Conservation (phyloP, 345 rosid genomes). For the Carallia brachiata region DNA sequence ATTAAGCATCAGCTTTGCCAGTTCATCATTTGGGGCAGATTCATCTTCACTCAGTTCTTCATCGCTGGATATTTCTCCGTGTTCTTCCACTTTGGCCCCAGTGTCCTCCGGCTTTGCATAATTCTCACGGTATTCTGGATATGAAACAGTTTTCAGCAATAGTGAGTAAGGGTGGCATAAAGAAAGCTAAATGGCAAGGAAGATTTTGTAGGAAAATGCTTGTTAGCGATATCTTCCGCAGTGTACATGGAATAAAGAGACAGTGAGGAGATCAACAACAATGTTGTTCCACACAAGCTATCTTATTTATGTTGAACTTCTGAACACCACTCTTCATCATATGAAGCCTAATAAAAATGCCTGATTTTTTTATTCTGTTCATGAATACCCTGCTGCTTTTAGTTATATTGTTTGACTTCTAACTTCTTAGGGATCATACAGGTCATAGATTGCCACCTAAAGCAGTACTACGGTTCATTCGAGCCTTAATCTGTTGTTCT, state of each 20-base stretch:
- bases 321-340: neutral
- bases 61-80: conserved; percentile 73
- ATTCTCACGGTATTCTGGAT: conserved; percentile 76
- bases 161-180: neutral
- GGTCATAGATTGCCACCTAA: too few relatives aligned
- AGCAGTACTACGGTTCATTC: too few relatives aligned
- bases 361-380: neutral
- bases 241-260: too few relatives aligned
- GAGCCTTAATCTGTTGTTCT: too few relatives aligned
- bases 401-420: too few relatives aligned
- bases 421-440: too few relatives aligned
- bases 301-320: neutral
- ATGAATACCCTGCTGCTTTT: neutral
- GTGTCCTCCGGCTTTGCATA: conserved; percentile 80
- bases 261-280: neutral
- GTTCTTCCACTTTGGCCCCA: conserved; percentile 39
- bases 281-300: neutral
- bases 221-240: neutral
- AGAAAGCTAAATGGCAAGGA: too few relatives aligned
- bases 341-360: neutral
- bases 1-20: conserved; percentile 70
- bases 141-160: conserved; percentile 5
- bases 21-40: conserved; percentile 62
- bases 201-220: too few relatives aligned
- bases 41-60: conserved; percentile 90